Conservation (phyloP, 202 grass and related monocot species). For the Cymbopogon flexuosus region DNA sequence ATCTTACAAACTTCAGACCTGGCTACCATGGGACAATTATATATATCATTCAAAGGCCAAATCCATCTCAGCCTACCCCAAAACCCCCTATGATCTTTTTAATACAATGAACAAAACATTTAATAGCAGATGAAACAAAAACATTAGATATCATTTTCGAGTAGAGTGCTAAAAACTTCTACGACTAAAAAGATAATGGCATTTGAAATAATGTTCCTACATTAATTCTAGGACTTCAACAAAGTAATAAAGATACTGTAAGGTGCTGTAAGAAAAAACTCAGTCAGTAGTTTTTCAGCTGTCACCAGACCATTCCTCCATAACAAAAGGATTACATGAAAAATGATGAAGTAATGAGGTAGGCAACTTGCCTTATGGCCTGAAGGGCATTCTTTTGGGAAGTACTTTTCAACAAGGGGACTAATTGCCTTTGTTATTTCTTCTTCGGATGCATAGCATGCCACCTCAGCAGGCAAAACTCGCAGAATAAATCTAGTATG, state of each 20-base stretch:
- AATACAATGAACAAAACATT: not conserved
- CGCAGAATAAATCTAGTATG: slow-evolving; percentile 80
- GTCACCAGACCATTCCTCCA: not conserved
- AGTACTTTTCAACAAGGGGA: slow-evolving; percentile 72
- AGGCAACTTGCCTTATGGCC: slow-evolving; percentile 56
- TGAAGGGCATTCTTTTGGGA: slow-evolving; percentile 54
- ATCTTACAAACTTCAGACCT: not conserved
- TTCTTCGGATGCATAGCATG: slow-evolving; percentile 89
- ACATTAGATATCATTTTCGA: not conserved
- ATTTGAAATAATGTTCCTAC: not conserved
- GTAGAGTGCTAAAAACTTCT: not conserved
- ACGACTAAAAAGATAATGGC: not conserved
- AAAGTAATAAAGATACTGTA: not conserved
- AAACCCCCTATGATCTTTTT: not conserved
- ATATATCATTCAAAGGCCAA: not conserved
- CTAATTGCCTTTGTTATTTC: slow-evolving; percentile 81
- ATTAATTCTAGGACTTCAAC: not conserved
- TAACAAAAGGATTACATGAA: not conserved
- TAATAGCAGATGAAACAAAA: not conserved
- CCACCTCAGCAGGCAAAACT: slow-evolving; percentile 71
- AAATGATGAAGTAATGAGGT: not conserved
- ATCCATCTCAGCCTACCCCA: not conserved
- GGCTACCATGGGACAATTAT: not conserved
- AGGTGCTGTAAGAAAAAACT: not conserved
- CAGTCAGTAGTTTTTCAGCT: not conserved